Base-by-base conservation (phyloP, 805 yeast genomes). In the Starmerella tilneyi region DNA sequence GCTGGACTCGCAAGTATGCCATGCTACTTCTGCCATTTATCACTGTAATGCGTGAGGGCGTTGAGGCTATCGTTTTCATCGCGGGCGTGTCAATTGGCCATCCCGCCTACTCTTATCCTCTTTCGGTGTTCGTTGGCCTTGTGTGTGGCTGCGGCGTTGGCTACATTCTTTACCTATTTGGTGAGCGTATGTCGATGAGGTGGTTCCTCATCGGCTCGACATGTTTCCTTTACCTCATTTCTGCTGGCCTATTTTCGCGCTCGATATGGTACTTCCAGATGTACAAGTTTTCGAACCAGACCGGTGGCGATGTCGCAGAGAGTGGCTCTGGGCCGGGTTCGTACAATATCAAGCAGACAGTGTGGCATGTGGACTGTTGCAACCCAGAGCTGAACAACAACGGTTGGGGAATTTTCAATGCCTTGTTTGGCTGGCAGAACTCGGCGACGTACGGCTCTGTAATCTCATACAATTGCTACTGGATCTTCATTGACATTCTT, bases 301-400 rank as follows among this genome's bases (percentile, higher is more conserved):
- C 94, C 28, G 97, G 97, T 62, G 95, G 96, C 68, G 96, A 89
- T 68, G 95, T 94, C 21, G 74, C 95, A 30, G 97, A 89, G 66
- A 68, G 72, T 56, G 97, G 97, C 58, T 72, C 79, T 44, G 98
- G 98, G 56, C 89, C 94, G 34, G 98, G 98, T 61, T 81, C 96
- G 21, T 89, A 89, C 67, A 79, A 89, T 65, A 76, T 89, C 58
- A 58, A 70, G 41, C 74, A 73, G 59, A 67, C 82, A 12, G 96
- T 89, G 22, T 89, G 95, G 88, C 98, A 89, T 68, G 94, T 89
- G 50, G 86, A 89, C 73, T 89, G 96, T 69, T 89, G 97, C 71
- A 86, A 86, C 66, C 96, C 96, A 37, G 88, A 81, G 64, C 40
- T 51, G 21, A 70, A 73, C 48, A 89, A 81, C 66, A 56, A 55